Base-by-base conservation (phyloP, 305 asterid genomes). In the Rubia occidens region DNA sequence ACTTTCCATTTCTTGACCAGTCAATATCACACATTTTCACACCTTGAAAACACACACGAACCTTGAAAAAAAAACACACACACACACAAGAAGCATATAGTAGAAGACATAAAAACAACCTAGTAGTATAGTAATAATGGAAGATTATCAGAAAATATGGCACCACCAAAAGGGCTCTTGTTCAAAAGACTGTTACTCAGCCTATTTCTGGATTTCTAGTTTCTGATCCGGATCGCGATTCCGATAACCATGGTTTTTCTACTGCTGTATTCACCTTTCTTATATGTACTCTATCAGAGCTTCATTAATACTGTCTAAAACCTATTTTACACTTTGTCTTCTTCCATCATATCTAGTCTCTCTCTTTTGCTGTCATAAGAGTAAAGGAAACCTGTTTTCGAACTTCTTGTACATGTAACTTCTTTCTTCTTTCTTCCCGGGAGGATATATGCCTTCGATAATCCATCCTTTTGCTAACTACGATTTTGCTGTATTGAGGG, bases 401-500 rank as follows among this genome's bases (percentile, higher is more conserved):
- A 60, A 56, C 70, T 69, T 60, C 70, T 69, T 60, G 54, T 59
- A 51, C 72, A 58, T 72, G 60, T 77, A 69, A 54, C 68, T 67
- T 65, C 65, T 72, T 43, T 55, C 58, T 72, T 53, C 60, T 66
- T 72, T 24, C 53, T 69, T 72, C 42, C 65, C 55, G 39, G 66
- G 77, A 79, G 78, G 78, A 53, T 56, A 51, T 61, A 35, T 71
- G 71, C 63, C 70, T 77, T 72, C 60, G 73, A 63, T 72, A 69
- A 71, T 73, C 74, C 86, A 51, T 5, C 21, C 24, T n/a, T 51
- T 10, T 8, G 9, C 56, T 51, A 51, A 51, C 58, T 82, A 15
- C 18, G 79, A 64, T 60, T 77, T 69, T 55, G 51, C 66, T 69
- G 65, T 44, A 79, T 71, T 83, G 63, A 77, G 77, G 45, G 64